Base-by-base conservation (phyloP, 2,329 filamentous ascomycete genomes). In the Verticillium zaregamsianum region DNA sequence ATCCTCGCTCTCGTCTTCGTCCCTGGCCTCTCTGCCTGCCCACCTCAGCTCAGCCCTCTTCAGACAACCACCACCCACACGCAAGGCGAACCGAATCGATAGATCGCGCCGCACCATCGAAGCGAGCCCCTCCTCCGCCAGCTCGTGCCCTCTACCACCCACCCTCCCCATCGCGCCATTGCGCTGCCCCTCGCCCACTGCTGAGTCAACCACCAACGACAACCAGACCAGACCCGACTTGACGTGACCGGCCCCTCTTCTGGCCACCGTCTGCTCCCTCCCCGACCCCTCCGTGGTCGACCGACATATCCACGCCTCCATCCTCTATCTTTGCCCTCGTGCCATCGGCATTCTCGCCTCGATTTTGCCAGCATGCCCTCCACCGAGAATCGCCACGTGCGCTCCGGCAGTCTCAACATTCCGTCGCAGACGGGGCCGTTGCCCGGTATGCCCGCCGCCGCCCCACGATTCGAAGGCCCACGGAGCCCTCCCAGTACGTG, bases 401-500 rank as follows among this genome's bases (percentile, higher is more conserved):
- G 85, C 69, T 82, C 80, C 70, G 79, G 82, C 69, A 87, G 85
- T 73, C 79, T 86, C 72, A 85, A 79, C 70, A 82, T 83, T 63
- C 75, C 79, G 64, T 71, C 75, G 7, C 71, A 70, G 59, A 69
- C 65, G 65, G 67, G 66, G 60, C 68, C 64, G 60, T 67, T 68
- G 62, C 69, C 71, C 69, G 59, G 64, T 68, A 33, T 77, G 68
- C 35, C 70, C 68, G 70, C 76, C 61, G 68, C 70, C 55, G 67
- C 71, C 64, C 69, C 72, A 66, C 73, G 83, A 67, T 86, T 86
- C 70, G 85, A 87, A 62, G 84, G 84, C 65, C 84, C 86, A 56
- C 77, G 86, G 68, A 88, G 86, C 74, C 86, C 86, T 66, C 86
- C 86, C 32, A 87, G 85, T 86, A 79, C 59, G 39, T 33, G 56